Base-by-base conservation (phyloP, 306 rosid species). In the Lathyrus sativus region DNA sequence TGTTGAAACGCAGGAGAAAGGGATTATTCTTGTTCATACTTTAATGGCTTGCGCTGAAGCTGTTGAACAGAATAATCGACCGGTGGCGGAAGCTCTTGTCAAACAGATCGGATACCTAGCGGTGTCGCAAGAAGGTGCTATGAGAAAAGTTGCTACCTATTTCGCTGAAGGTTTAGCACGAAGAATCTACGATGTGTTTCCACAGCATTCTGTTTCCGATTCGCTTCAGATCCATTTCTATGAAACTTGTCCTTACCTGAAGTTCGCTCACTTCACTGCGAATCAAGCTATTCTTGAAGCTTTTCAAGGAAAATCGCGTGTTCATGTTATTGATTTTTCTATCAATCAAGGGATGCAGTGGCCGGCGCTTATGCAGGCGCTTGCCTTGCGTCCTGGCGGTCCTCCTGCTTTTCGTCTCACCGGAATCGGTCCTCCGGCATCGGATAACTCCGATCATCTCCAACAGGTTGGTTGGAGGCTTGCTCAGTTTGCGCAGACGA, bases 331-430 rank as follows among this genome's bases (percentile, higher is more conserved):
- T 62, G 99, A 93, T 45, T 93, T 93, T 68, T 86, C 95, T 3
- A 90, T 93, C 80, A 88, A 88, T 38, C 97, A 90, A 48, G 99
- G 99, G 70, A 88, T 93, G 96, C 99, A 93, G 69, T 93, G 99
- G 99, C 99, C 99, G 22, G 96, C 97, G 0, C 79, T 93, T 6
- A 85, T 93, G 88, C 99, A 90, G 61, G 99, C 99, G 0, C 80
- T 93, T 1, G 99, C 97, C 3, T 77, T 87, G 6, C 86, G 97
- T 1, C 92, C 96, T 1, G 92, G 90, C 0, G 99, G 97, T 0
- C 92, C 99, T 0, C 99, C 97, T 0, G 84, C 82, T 6, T 93
- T 93, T 50, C 89, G 99, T 0, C 58, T 93, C 0, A 93, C 97
- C 19, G 99, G 96, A 1, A 93, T 93, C 43, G 99, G 97, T 0